Base-by-base conservation (phyloP, 495 filamentous ascomycete species). In the Hypoxylon fragiforme region DNA sequence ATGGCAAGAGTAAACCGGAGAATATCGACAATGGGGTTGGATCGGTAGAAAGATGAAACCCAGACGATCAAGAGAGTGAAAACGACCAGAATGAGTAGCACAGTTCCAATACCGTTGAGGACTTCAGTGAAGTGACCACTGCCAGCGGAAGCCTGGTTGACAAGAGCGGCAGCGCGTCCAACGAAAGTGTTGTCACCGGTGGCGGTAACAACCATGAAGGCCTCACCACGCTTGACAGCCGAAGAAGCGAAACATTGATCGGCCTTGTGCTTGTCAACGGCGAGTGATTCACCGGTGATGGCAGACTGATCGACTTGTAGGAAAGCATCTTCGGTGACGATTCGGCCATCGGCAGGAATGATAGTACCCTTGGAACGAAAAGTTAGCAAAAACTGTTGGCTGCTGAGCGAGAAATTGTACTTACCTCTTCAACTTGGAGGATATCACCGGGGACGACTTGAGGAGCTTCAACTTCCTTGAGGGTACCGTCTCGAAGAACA, bases 251-350 rank as follows among this genome's bases (percentile, higher is more conserved):
- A 96, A 70, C 87, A 88, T 52, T 76, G 73, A 70, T 95, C 90
- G 48, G 80, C 80, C 69, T 85, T 84, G 70, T 86, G 82, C 76
- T 92, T 95, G 71, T 92, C 88, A 50, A 94, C 90, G 53, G 91
- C 90, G 49, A 95, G 83, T 62, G 91, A 95, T 74, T 96, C 91
- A 53, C 91, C 91, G 22, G 91, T 95, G 64, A 96, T 88, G 56
- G 88, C 81, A 51, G 91, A 95, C 75, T 95, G 91, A 72, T 96
- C 91, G 54, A 96, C 85, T 69, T 95, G 90, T 43, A 96, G 81
- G 77, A 87, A 87, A 48, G 87, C 84, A 62, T 85, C 81, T 36
- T 88, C 83, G 65, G 86, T 88, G 51, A 92, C 80, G 64, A 96
- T 83, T 44, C 85, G 85, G 50, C 91, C 91, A 69, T 96, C 91